Percentiles rank a stretch among this genome's conserved stretches.
These are phyloP conservation scores for Parachlorella kessleri DNA, from an alignment of 139 green algal genomes.

Conservation along the genomic window DNA sequence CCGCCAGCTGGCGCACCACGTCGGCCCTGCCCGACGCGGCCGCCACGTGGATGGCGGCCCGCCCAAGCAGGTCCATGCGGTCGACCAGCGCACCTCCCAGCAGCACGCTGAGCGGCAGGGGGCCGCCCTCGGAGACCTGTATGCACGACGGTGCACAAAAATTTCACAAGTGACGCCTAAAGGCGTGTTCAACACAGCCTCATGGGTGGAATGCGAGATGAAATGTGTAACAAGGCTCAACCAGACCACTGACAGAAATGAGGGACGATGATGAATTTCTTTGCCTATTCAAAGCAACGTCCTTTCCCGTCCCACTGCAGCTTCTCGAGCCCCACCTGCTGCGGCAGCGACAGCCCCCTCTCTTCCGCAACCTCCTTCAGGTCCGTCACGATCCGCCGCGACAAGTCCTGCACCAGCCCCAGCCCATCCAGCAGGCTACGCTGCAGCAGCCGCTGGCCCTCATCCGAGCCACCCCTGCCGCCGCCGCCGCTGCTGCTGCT, in stretches of 20 bases:
- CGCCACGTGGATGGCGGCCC: conserved; percentile 40
- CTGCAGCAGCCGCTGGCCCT: conserved; percentile 1
- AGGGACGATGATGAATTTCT: too few relatives aligned
- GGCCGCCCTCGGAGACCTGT: background rate
- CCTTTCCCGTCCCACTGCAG: too few relatives aligned
- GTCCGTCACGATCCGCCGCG: conserved; percentile 25
- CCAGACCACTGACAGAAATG: too few relatives aligned
- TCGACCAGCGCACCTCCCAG: conserved; percentile 27
- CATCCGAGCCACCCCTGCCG: too few relatives aligned
- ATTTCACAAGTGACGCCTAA: too few relatives aligned
- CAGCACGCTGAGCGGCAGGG: conserved; percentile 21
- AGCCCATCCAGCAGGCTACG: conserved; percentile 21
- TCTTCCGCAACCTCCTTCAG: conserved; percentile 4
- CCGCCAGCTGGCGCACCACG: conserved; percentile 40
- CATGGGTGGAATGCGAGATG: too few relatives aligned
- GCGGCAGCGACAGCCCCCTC: conserved; percentile 7
- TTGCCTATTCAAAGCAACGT: too few relatives aligned
- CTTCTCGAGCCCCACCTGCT: background rate
- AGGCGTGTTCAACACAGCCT: too few relatives aligned
- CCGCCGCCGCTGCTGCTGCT: too few relatives aligned
- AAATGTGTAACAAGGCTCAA: too few relatives aligned
- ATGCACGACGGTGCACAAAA: background rate
- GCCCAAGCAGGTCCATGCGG: conserved; percentile 25
- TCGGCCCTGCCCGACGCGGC: conserved; percentile 36
- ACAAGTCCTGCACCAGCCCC: conserved; percentile 27